These are phyloP conservation scores for Pichia norvegensis DNA, from an alignment of 1,139 yeast genomes.

Conservation along the genomic window DNA sequence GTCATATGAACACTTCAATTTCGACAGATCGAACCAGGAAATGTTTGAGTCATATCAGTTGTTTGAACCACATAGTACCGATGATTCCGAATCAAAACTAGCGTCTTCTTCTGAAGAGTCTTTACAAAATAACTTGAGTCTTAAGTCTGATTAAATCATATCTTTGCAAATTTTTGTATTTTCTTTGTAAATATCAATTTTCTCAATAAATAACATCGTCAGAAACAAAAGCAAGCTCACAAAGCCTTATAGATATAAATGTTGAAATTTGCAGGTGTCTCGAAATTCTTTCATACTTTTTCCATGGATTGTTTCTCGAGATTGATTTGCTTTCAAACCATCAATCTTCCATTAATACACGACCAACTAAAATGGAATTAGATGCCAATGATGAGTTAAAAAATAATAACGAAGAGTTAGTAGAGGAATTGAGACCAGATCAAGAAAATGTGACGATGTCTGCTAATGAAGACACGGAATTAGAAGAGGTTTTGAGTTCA, in stretches of 20 bases:
- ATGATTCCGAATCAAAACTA: not conserved
- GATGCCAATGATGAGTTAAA: too few species aligned
- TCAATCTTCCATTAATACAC: not conserved
- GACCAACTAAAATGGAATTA: not conserved
- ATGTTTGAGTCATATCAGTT: not conserved
- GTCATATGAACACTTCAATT: not conserved
- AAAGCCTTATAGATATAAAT: too few species aligned
- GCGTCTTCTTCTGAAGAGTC: not conserved
- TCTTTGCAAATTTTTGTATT: not conserved
- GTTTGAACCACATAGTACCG: not conserved
- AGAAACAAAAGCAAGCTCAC: too few species aligned
- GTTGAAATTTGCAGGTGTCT: too few species aligned
- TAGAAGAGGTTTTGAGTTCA: conserved; percentile 35
- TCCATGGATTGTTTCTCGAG: too few species aligned
- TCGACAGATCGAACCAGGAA: not conserved
- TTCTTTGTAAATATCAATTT: too few species aligned
- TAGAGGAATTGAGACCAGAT: not conserved
- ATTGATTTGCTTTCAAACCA: not conserved
- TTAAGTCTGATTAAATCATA: not conserved
- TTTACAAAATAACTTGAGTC: not conserved
- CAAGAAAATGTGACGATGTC: not conserved
- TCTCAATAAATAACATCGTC: too few species aligned
- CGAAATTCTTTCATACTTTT: too few species aligned
- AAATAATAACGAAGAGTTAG: too few species aligned
- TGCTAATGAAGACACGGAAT: not conserved